Percentiles rank a stretch among this genome's conserved stretches.
phyloP scores from a whole-genome alignment of 2,329 filamentous ascomycete species.

The Fusarium metavorans region DNA sequence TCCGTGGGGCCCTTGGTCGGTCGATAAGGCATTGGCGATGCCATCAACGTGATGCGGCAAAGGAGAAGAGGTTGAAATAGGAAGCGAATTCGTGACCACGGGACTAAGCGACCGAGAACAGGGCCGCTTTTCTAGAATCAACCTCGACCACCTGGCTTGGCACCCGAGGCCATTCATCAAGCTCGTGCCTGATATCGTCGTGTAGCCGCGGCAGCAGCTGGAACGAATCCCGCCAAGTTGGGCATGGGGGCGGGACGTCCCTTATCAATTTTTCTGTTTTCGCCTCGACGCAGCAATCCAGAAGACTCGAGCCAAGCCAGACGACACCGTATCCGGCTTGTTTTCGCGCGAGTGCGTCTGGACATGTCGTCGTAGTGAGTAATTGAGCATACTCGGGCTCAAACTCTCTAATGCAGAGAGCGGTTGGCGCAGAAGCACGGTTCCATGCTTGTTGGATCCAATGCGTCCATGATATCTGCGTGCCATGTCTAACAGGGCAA shows the following conservation, averaged over 20 bases:
- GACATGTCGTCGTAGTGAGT: conserved; percentile 13
- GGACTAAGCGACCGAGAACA: conserved; percentile 10
- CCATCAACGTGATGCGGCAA: conserved; percentile 34
- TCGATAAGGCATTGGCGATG: conserved; percentile 32
- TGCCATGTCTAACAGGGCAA: background rate
- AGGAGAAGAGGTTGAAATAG: conserved; percentile 30
- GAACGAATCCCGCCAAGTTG: conserved; percentile 21
- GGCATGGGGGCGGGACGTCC: conserved; percentile 20
- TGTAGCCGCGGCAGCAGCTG: conserved; percentile 36
- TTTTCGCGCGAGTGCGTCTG: conserved; percentile 5
- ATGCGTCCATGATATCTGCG: background rate
- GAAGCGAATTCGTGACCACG: conserved; percentile 33
- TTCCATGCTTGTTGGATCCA: background rate
- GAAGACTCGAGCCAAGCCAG: background rate
- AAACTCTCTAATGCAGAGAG: conserved; percentile 5
- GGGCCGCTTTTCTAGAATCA: conserved; percentile 38
- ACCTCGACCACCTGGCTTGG: conserved; percentile 30
- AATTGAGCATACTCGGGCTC: conserved; percentile 4
- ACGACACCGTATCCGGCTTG: conserved; percentile 9
- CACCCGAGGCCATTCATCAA: conserved; percentile 34
- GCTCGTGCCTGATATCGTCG: conserved; percentile 28
- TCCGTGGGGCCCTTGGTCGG: conserved; percentile 15
- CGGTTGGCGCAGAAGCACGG: conserved; percentile 3
- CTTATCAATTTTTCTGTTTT: conserved; percentile 30
- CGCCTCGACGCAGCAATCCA: background rate